Evolutionary conservation across 345 rosid genomes (phyloP).

Genomic region (Barbarea vulgaris): DNA sequence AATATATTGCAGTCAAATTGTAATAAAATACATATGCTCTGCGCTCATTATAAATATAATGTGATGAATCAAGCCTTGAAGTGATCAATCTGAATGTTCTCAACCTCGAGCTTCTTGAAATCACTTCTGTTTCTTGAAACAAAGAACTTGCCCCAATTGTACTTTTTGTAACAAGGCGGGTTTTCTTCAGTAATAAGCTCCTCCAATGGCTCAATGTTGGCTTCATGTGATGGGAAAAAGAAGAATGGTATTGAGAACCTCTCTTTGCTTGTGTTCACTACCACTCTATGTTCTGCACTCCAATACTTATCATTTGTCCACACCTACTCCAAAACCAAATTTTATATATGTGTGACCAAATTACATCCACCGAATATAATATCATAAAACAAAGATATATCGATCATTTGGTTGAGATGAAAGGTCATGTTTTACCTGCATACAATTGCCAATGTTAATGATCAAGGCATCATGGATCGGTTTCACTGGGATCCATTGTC

Average conservation of each 20-base stretch:
- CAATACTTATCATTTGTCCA: conserved; percentile 71
- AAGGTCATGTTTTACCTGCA: too few relatives aligned
- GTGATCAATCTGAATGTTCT: conserved; percentile 64
- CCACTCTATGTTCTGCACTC: conserved; percentile 78
- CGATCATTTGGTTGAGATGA: too few relatives aligned
- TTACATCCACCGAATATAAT: neutral
- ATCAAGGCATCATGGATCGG: conserved; percentile 61
- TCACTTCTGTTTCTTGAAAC: conserved; percentile 61
- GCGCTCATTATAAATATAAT: neutral
- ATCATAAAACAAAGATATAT: neutral
- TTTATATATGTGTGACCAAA: neutral
- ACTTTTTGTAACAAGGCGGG: conserved; percentile 54
- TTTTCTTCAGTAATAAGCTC: conserved; percentile 50
- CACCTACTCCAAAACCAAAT: conserved; percentile 45
- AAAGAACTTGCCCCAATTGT: conserved; percentile 70
- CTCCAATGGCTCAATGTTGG: conserved; percentile 56
- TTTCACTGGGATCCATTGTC: conserved; percentile 68
- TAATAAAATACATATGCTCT: neutral
- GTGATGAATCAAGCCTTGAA: conserved; percentile 43
- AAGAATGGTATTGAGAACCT: conserved; percentile 67
- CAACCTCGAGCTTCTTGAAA: conserved; percentile 56
- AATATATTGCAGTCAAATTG: neutral
- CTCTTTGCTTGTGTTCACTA: conserved; percentile 60
- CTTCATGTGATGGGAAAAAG: conserved; percentile 57
- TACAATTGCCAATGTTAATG: conserved; percentile 69